Base-by-base conservation (phyloP, 345 rosid species). In the Leavenworthia alabamica region DNA sequence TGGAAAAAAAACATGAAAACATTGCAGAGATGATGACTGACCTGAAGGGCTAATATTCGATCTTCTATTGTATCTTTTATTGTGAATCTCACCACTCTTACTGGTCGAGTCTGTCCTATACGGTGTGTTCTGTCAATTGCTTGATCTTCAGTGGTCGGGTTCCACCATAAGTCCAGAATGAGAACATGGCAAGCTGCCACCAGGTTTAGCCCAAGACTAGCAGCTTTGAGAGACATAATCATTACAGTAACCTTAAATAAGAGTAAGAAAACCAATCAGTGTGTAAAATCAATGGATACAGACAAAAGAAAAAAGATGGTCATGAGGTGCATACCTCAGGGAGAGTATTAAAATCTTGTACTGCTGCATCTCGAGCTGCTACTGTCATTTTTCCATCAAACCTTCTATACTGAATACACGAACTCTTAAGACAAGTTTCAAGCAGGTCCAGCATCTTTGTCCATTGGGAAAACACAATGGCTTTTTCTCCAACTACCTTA, bases 361-460 rank as follows among this genome's bases (percentile, higher is more conserved):
- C 91, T 29, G 97, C 99, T 81, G 81, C 90, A 76, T 93, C 99
- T 71, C 97, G 79, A 32, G 97, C 89, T 70, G 72, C 63, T 64
- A 93, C 94, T 7, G 99, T 85, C 99, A 93, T 89, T 55, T 90
- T 93, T 39, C 99, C 99, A 75, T 93, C 99, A 50, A 93, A 95
- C 78, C 99, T 82, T 81, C 99, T 77, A 62, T 86, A 93, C 54
- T 82, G 89, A 64, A 89, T 85, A 24, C 82, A 68, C 15, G 89
- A 86, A 64, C 63, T 74, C 71, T 75, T 83, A 53, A 89, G 87
- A 60, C 81, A 66, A 67, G 79, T 78, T 83, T 93, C 99, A 68
- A 89, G 79, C 65, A 93, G 60, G 73, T 93, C 99, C 50, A 93
- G 74, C 99, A 93, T 89, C 68, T 82, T 81, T 10, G 97, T 93